A percentile compares a stretch with the other conserved stretches of the same genome.
Evolutionary conservation across 331 rosid species (phyloP).

Genomic region (Quercus lobata): DNA sequence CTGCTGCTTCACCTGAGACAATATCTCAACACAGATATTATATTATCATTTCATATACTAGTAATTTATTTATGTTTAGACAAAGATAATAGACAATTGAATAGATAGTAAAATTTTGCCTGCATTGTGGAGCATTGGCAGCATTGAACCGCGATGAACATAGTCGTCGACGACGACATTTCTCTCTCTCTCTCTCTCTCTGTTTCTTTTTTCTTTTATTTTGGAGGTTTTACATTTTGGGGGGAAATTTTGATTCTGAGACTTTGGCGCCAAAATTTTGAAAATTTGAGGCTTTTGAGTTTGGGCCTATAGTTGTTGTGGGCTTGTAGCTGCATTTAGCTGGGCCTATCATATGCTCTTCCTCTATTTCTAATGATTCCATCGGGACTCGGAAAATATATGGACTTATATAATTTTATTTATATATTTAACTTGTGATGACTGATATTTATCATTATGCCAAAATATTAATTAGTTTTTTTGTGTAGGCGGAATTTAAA

Average conservation of each 20-base stretch:
- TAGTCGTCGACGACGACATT: constrained; percentile 35
- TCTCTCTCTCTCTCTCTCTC: not conserved
- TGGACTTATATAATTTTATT: too few species aligned
- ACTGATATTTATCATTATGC: accelerated
- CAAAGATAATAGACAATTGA: not conserved
- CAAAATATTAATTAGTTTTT: too few species aligned
- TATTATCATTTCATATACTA: too few species aligned
- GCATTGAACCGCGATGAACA: constrained; percentile 83
- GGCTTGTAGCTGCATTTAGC: too few species aligned
- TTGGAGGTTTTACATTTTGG: too few species aligned
- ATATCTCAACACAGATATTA: too few species aligned
- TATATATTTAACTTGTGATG: too few species aligned
- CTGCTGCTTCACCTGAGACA: constrained; percentile 81
- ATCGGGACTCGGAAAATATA: too few species aligned
- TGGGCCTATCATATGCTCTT: too few species aligned
- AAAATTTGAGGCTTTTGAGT: not conserved
- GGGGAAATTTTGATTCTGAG: not conserved
- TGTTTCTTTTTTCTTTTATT: not conserved
- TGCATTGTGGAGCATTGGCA: constrained; percentile 88
- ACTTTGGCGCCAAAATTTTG: constrained; percentile 4
- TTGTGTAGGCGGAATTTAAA: accelerated
- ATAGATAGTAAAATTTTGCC: constrained; percentile 28
- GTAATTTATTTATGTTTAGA: too few species aligned
- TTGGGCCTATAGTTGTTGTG: constrained; percentile 7
- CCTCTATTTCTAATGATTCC: too few species aligned